These are phyloP conservation scores for Neoboletus brunneissimus DNA, from an alignment of 768 basidiomycete genomes.

Conservation along the genomic window DNA sequence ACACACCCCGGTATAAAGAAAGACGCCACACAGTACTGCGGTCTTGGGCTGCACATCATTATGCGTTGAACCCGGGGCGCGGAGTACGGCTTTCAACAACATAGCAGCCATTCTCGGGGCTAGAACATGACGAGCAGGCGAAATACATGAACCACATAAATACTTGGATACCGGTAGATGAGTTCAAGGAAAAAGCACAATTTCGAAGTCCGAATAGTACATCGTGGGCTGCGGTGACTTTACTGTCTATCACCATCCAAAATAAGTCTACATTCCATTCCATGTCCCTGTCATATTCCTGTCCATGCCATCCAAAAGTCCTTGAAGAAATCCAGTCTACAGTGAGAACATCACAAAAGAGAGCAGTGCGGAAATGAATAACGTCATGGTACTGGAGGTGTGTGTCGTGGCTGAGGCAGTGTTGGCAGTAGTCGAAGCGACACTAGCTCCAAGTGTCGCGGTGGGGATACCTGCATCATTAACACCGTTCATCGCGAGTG, in stretches of 20 bases:
- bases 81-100: background rate
- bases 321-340: background rate
- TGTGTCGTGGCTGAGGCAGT: slow-evolving; percentile 11
- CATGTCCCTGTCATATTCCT: background rate
- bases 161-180: background rate
- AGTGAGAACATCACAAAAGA: slow-evolving; percentile 4
- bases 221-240: background rate
- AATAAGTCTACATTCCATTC: background rate
- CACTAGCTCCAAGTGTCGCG: slow-evolving; percentile 20
- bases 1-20: background rate
- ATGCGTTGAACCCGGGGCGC: too few species aligned
- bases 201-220: too few species aligned
- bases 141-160: background rate
- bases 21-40: background rate
- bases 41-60: too few species aligned
- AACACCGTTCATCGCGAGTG: slow-evolving; percentile 26
- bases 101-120: background rate
- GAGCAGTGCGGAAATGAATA: slow-evolving; percentile 12
- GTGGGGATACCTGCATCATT: slow-evolving; percentile 20
- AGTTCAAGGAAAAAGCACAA: too few species aligned
- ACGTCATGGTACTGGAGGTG: background rate
- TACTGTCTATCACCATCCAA: background rate
- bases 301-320: background rate
- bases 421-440: slow-evolving; percentile 12
- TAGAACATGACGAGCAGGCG: background rate